These are phyloP conservation scores for Penicillium sp. DNA, from an alignment of 2,329 filamentous ascomycete species.

Conservation along the genomic window DNA sequence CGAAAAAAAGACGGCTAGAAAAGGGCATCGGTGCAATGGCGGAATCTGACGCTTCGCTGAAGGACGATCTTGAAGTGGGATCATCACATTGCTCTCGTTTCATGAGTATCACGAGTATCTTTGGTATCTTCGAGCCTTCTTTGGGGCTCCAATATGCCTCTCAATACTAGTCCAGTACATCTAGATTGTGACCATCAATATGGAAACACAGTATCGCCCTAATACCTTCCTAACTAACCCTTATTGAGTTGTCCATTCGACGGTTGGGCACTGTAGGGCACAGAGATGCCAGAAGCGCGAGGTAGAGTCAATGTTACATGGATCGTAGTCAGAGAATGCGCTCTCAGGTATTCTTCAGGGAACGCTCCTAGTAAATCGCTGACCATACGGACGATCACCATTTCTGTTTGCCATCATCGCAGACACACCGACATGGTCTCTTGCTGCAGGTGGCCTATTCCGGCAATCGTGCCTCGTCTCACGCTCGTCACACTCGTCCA, in stretches of 20 bases:
- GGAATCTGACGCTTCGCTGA: conserved; percentile 8
- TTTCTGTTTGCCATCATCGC: neutral
- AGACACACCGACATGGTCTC: neutral
- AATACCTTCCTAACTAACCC: too few relatives aligned
- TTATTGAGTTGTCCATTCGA: too few relatives aligned
- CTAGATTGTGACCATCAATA: neutral
- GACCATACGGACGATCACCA: neutral
- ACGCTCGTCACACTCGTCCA: conserved; percentile 7
- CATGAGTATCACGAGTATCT: neutral
- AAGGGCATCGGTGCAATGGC: conserved; percentile 12
- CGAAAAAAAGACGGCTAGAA: neutral
- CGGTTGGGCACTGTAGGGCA: neutral
- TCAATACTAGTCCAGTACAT: neutral
- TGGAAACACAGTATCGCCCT: neutral
- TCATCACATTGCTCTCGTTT: neutral
- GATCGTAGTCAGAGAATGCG: neutral
- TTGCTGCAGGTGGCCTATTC: conserved; percentile 29
- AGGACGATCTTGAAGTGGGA: neutral
- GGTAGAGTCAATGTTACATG: neutral
- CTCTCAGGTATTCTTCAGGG: neutral
- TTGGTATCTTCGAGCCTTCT: neutral
- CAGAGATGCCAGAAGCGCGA: neutral
- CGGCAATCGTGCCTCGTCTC: conserved; percentile 23
- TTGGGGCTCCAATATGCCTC: neutral
- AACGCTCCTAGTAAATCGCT: neutral